phyloP scores from a whole-genome alignment of 2,329 filamentous ascomycete genomes.

The Calonectria hawksworthii region DNA sequence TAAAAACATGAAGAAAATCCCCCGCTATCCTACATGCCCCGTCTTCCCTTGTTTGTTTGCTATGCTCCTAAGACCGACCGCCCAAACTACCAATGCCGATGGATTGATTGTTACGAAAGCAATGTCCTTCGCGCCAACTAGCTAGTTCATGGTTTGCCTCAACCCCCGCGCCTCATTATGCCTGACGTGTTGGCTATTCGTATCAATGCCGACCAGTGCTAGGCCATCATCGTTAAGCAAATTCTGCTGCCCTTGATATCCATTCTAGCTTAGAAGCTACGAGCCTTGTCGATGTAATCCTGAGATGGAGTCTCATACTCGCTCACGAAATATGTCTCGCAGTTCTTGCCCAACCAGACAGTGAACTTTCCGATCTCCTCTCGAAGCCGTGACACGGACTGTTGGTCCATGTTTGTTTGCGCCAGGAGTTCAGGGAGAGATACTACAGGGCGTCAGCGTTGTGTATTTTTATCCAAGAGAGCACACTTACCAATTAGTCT shows the following conservation, averaged over 20 bases:
- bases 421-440: constrained; percentile 93
- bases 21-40: constrained; percentile 41
- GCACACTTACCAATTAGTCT: constrained; percentile 83
- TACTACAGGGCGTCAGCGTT: constrained; percentile 65
- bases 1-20: constrained; percentile 25
- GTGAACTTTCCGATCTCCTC: constrained; percentile 92
- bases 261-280: constrained; percentile 53
- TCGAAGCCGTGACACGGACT: constrained; percentile 88
- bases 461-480: background rate
- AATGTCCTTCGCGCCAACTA: background rate
- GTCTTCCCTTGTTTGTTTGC: constrained; percentile 15
- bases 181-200: background rate
- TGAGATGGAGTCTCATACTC: constrained; percentile 81
- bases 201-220: background rate
- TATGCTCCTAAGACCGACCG: background rate
- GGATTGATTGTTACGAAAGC: background rate
- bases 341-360: constrained; percentile 85
- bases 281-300: constrained; percentile 80
- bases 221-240: background rate
- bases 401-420: constrained; percentile 97
- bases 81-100: background rate
- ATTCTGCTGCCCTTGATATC: background rate
- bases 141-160: background rate
- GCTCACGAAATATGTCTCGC: constrained; percentile 81
- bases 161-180: background rate